phyloP scores from a whole-genome alignment of 75 land plant genomes.

The Ceratopteris richardii region DNA sequence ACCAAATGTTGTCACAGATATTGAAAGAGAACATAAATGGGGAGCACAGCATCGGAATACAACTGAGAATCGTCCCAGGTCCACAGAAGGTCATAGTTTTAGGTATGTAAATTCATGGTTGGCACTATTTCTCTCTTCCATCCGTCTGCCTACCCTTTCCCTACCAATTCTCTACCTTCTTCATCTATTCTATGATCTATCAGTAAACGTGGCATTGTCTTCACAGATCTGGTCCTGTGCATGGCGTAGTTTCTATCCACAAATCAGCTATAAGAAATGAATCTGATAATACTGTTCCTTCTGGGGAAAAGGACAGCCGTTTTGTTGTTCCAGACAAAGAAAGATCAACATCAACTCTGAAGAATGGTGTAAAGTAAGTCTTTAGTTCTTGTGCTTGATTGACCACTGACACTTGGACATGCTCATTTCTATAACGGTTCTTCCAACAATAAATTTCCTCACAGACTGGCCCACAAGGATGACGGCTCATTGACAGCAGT shows the following conservation, averaged over 20 bases:
- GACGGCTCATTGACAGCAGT: conserved; percentile 26
- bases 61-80: conserved; percentile 46
- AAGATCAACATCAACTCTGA: conserved; percentile 27
- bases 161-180: no score
- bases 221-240: conserved; percentile 70
- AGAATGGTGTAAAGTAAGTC: conserved; percentile 53
- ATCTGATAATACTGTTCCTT: conserved; percentile 33
- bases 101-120: conserved; percentile 35
- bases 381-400: conserved; percentile 3
- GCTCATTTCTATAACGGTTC: neutral
- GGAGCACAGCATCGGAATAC: conserved; percentile 42
- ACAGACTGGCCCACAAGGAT: conserved; percentile 1
- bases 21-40: conserved; percentile 63
- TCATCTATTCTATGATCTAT: no score
- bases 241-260: conserved; percentile 42
- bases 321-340: conserved; percentile 46
- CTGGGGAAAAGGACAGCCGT: conserved; percentile 52
- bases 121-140: no score
- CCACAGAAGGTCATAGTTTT: conserved; percentile 57
- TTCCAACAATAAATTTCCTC: neutral
- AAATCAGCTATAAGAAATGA: conserved; percentile 53
- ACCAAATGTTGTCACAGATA: conserved; percentile 40
- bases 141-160: no score
- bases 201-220: conserved; percentile 5
- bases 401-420: no score